Evolutionary conservation across 306 rosid species (phyloP), one percentile per base, ranked within the genome.

Genomic region (Dryas drummondii): DNA sequence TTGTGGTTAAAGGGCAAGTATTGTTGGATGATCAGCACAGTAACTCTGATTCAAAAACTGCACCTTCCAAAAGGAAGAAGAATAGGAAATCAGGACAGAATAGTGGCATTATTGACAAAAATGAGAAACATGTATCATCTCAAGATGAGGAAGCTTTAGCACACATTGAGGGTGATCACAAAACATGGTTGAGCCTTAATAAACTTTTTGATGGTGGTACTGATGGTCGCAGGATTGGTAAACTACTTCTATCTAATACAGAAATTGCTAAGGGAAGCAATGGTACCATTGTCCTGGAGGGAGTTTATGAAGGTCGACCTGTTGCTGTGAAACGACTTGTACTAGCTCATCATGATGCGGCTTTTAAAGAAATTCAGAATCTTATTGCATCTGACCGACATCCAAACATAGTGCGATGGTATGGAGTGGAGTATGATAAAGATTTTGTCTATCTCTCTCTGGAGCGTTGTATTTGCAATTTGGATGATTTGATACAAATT

Each of bases 321-420:
- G 96, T 93, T 77, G 98, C 98, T 76, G 93, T 93, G 51, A 91
- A 93, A 73, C 96, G 98, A 68, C 93, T 93, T 49, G 92, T 93
- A 64, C 87, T 83, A 83, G 64, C 90, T 87, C 96, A 93, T 84
- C 86, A 93, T 67, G 84, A 86, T 46, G 81, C 80, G 70, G 97
- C 93, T 59, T 68, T 62, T 68, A 89, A 89, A 76, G 98, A 93
- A 84, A 88, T 93, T 81, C 87, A 88, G 60, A 93, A 84, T 73
- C 93, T 93, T 66, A 83, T 93, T 78, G 88, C 84, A 59, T 91
- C 96, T 78, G 98, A 93, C 62, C 59, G 16, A 58, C 97, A 93
- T 82, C 91, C 93, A 68, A 93, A 91, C 70, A 84, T 93, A 82
- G 92, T 93, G 9, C 77, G 97, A 67, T 93, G 97, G 98, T 86